Percentiles rank a stretch among this genome's conserved stretches.
Evolutionary conservation across 495 filamentous ascomycete species (phyloP).

Genomic region (Rhypophila decipiens): DNA sequence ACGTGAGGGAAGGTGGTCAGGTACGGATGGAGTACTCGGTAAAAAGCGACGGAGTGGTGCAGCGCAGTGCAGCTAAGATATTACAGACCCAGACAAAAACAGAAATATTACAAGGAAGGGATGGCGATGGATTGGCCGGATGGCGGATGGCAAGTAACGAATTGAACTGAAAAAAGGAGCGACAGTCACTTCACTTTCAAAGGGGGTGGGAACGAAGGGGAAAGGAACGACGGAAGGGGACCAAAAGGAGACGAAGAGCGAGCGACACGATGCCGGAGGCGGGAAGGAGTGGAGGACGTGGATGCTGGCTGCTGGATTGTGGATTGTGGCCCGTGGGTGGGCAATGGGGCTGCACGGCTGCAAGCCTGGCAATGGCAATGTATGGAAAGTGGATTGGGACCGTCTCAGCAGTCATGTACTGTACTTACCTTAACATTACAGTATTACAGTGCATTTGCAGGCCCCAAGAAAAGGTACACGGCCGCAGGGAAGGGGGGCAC

Average conservation of each 20-base stretch:
- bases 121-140: background rate
- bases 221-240: background rate
- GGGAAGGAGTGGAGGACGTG: conserved; percentile 6
- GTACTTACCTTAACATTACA: too few relatives aligned
- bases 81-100: background rate
- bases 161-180: background rate
- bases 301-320: background rate
- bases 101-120: conserved; percentile 7
- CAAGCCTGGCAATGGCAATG: too few relatives aligned
- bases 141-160: background rate
- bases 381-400: too few relatives aligned
- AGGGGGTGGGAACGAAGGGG: conserved; percentile 4
- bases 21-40: too few relatives aligned
- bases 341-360: too few relatives aligned
- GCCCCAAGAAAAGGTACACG: too few relatives aligned
- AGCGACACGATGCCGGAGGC: conserved; percentile 12
- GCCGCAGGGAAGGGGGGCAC: too few relatives aligned
- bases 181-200: background rate
- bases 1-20: too few relatives aligned
- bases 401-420: too few relatives aligned
- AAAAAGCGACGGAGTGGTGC: conserved; percentile 1
- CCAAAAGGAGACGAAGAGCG: background rate
- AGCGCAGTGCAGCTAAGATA: background rate
- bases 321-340: too few relatives aligned
- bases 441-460: too few relatives aligned